A percentile compares a stretch with the other conserved stretches of the same genome.
These are phyloP conservation scores for Penicillium cinerascens DNA, from an alignment of 495 filamentous ascomycete genomes.

Conservation along the genomic window DNA sequence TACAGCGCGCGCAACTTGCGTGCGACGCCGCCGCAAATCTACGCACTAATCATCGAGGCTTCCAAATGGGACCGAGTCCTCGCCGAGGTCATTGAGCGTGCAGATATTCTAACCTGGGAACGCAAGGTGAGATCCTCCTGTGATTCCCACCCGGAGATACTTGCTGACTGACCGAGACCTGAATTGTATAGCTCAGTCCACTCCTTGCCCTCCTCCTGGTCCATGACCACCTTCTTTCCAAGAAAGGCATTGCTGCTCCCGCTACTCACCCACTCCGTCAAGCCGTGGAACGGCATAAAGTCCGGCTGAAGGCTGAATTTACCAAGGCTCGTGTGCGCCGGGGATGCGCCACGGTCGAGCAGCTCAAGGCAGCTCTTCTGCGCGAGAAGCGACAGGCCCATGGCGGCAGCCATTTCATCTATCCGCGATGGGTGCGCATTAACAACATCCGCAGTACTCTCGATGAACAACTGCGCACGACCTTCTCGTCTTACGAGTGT, in stretches of 20 bases:
- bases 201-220: constrained; percentile 74
- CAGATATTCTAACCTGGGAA: constrained; percentile 67
- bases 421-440: constrained; percentile 86
- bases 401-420: constrained; percentile 24
- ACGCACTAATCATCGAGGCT: constrained; percentile 78
- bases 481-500: constrained; percentile 57
- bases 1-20: constrained; percentile 65
- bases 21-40: constrained; percentile 75
- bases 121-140: constrained; percentile 60
- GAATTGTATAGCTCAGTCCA: constrained; percentile 65
- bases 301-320: constrained; percentile 75
- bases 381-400: constrained; percentile 31
- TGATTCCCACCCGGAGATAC: constrained; percentile 3
- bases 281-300: constrained; percentile 76
- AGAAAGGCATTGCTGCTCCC: constrained; percentile 73
- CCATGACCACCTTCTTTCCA: constrained; percentile 82
- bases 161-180: constrained; percentile 43
- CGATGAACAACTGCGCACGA: constrained; percentile 62
- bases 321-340: constrained; percentile 70
- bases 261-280: constrained; percentile 69
- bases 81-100: constrained; percentile 77
- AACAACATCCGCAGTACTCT: constrained; percentile 73
- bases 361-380: constrained; percentile 55
- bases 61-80: constrained; percentile 86
- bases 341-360: constrained; percentile 60